phyloP scores from a whole-genome alignment of 495 filamentous ascomycete genomes.

The Pseudomonodictys pantanalensis region DNA sequence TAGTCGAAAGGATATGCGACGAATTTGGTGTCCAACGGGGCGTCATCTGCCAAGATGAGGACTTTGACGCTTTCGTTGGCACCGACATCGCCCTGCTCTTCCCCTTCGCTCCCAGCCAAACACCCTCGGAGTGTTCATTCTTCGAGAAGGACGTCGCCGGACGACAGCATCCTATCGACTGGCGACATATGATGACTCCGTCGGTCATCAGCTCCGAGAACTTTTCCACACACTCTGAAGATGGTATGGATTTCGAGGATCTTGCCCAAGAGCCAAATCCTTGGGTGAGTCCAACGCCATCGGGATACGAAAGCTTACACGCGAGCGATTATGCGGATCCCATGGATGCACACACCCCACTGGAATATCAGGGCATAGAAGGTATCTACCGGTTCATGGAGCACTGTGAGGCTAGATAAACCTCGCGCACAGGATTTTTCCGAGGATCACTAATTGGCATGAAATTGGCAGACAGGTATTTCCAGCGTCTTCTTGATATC shows the following conservation, averaged over 20 bases:
- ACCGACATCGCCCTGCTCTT: slow-evolving; percentile 73
- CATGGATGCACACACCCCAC: slow-evolving; percentile 36
- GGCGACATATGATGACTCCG: slow-evolving; percentile 56
- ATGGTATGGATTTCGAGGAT: slow-evolving; percentile 49
- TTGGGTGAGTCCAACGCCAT: slow-evolving; percentile 47
- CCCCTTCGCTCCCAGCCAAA: slow-evolving; percentile 71
- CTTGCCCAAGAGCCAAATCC: slow-evolving; percentile 48
- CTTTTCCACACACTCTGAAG: slow-evolving; percentile 39
- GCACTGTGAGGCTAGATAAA: slow-evolving; percentile 77
- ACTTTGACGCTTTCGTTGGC: slow-evolving; percentile 43
- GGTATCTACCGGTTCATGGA: slow-evolving; percentile 86
- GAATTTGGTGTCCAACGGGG: slow-evolving; percentile 82
- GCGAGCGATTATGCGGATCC: slow-evolving; percentile 52
- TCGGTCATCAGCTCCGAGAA: slow-evolving; percentile 18
- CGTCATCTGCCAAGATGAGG: slow-evolving; percentile 71
- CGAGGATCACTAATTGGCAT: too few relatives aligned
- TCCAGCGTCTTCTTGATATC: too few relatives aligned
- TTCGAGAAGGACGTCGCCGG: slow-evolving; percentile 30
- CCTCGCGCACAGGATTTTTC: too few relatives aligned
- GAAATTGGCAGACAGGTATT: too few relatives aligned
- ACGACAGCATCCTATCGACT: slow-evolving; percentile 45
- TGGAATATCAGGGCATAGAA: slow-evolving; percentile 74
- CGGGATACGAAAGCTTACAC: slow-evolving; percentile 54
- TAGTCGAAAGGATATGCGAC: slow-evolving; percentile 78
- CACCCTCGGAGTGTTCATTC: slow-evolving; percentile 37